phyloP scores from a whole-genome alignment of 495 filamentous ascomycete species.

The Oleoguttula mirabilis region DNA sequence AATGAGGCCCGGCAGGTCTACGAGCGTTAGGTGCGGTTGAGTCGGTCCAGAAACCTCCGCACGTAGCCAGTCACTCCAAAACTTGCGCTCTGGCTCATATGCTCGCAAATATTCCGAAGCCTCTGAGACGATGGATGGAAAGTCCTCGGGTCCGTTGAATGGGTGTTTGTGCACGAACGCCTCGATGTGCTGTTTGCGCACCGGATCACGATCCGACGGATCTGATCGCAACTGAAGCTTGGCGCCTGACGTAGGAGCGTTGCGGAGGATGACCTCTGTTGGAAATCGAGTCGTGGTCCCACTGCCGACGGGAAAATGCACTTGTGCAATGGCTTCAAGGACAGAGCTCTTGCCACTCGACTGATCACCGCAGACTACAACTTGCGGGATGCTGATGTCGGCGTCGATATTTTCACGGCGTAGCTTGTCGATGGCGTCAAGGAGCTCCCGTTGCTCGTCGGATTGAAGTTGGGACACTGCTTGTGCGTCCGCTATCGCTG shows the following conservation, averaged over 20 bases:
- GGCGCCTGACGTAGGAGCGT: conserved; percentile 20
- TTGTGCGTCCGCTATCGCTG: too few species aligned
- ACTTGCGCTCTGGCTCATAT: conserved; percentile 24
- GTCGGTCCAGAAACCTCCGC: conserved; percentile 50
- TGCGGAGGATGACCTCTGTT: conserved; percentile 47
- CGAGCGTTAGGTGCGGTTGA: conserved; percentile 40
- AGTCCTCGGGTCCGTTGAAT: conserved; percentile 24
- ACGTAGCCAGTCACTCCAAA: conserved; percentile 50
- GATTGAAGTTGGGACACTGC: too few species aligned
- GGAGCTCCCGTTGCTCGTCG: conserved; percentile 21
- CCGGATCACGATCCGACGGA: conserved; percentile 12
- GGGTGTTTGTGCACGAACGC: conserved; percentile 22
- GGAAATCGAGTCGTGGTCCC: conserved; percentile 57
- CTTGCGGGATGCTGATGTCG: conserved; percentile 51
- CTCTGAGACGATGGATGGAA: conserved; percentile 26
- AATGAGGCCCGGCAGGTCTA: conserved; percentile 23
- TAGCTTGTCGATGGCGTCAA: conserved; percentile 48
- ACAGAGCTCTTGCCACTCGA: conserved; percentile 65
- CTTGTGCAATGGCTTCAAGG: conserved; percentile 57
- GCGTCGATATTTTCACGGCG: conserved; percentile 42
- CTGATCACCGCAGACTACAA: conserved; percentile 63
- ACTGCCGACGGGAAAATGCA: conserved; percentile 54
- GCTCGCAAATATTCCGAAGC: conserved; percentile 26
- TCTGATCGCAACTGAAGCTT: conserved; percentile 27
- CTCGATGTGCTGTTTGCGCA: conserved; percentile 23